Base-by-base conservation (phyloP, 495 filamentous ascomycete species). In the Trichocladium uniseriatum region DNA sequence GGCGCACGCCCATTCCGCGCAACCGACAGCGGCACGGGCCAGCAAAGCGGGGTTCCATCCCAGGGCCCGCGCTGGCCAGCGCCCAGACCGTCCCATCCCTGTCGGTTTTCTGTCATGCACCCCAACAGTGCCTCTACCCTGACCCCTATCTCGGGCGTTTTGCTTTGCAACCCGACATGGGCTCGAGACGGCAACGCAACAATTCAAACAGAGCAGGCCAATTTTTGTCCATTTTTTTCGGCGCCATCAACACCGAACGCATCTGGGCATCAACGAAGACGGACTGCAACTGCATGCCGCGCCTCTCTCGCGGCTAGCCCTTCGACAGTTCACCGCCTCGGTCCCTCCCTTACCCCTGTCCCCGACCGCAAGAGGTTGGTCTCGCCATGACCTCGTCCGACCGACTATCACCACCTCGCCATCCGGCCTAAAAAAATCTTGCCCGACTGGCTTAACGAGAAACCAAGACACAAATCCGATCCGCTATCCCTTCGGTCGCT, bases 81-180 rank as follows among this genome's bases (percentile, higher is more conserved):
- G 42, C 19, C 38, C 21, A 15, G 35, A 13, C 35, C 24, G 43
- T n/a, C 28, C 20, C 31, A 21, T 9, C 44, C 45, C 38, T 52
- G 49, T 45, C 41, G 15, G 36, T 45, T 50, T n/a, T 49, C 45
- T 38, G 46, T 51, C 51, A 51, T 43, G 52, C 44, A 50, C 53
- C 48, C 55, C 59, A 46, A 38, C 36, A 53, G 52, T 58, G 56
- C 43, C 49, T 52, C 55, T 55, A 57, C 54, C 37, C 43, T 48
- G 54, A 56, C 61, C 56, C 62, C 57, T 65, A 60, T 64, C 56
- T 64, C 52, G 51, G 58, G 53, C 50, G 41, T 54, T 59, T 59
- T 53, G 58, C 13, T 32, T 32, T 32, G 31, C 59, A 49, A 64
- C 59, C 61, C 50, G 56, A 64, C 57, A 50, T 52, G 55, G 52